Evolutionary conservation across 1,139 yeast genomes (phyloP).

Genomic region (Pichiaceae sp.): DNA sequence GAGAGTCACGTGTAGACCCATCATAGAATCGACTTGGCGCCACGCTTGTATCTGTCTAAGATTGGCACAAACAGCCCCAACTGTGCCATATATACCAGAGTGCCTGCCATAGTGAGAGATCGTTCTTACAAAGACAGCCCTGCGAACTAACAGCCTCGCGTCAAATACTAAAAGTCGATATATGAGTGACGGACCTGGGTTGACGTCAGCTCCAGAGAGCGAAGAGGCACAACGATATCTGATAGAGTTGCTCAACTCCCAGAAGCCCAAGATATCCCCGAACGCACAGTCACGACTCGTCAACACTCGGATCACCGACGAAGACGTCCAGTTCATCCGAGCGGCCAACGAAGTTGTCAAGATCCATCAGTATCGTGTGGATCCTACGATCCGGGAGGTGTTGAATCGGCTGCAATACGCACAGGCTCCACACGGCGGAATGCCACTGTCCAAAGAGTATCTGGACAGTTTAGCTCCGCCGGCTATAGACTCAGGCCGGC

Average conservation of each 20-base stretch:
- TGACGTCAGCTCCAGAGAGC: too few species aligned
- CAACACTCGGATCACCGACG: conserved; percentile 17
- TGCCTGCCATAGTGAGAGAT: too few species aligned
- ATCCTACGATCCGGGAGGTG: conserved; percentile 48
- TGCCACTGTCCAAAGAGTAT: conserved; percentile 21
- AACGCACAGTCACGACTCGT: conserved; percentile 11
- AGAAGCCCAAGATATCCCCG: conserved; percentile 16
- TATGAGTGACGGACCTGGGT: too few species aligned
- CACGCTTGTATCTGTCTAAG: too few species aligned
- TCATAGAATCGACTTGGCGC: too few species aligned
- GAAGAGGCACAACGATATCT: conserved; percentile 13
- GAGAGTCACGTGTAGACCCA: too few species aligned
- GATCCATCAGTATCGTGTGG: conserved; percentile 28
- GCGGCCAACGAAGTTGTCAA: conserved; percentile 25
- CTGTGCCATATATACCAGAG: too few species aligned
- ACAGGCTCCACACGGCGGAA: conserved; percentile 41
- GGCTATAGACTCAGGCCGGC: neutral
- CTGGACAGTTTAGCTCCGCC: conserved; percentile 5
- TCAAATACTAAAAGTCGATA: too few species aligned
- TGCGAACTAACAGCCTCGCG: too few species aligned
- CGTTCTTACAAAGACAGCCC: too few species aligned
- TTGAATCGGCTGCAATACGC: conserved; percentile 44
- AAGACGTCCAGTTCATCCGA: conserved; percentile 22
- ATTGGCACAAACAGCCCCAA: too few species aligned
- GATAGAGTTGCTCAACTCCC: conserved; percentile 20